Conservation (phyloP, 1,284 basidiomycete species). For the Heterobasidion irregulare region DNA sequence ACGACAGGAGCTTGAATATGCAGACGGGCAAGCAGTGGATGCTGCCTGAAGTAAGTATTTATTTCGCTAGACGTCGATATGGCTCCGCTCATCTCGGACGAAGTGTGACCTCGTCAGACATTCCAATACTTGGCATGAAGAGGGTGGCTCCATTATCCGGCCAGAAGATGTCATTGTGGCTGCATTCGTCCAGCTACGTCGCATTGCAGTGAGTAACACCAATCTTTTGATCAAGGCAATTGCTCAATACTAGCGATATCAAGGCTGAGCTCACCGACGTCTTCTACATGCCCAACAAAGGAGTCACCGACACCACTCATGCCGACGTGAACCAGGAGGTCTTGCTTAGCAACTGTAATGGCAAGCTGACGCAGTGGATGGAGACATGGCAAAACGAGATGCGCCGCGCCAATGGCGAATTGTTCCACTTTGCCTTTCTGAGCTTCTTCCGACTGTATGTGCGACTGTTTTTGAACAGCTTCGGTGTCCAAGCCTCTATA, state of each 20-base stretch:
- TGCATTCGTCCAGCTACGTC: conserved; percentile 65
- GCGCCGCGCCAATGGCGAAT: conserved; percentile 54
- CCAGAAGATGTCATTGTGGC: conserved; percentile 75
- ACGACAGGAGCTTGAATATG: conserved; percentile 75
- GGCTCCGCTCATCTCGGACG: conserved; percentile 6
- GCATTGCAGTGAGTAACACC: conserved; percentile 52
- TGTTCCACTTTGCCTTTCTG: conserved; percentile 67
- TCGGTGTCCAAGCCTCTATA: conserved; percentile 61
- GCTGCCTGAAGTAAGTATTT: conserved; percentile 51
- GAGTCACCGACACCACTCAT: conserved; percentile 31
- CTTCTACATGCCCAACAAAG: conserved; percentile 47
- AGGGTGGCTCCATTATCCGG: conserved; percentile 41
- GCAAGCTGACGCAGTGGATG: conserved; percentile 61
- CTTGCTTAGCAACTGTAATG: conserved; percentile 61
- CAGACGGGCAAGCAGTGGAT: conserved; percentile 80
- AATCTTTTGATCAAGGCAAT: background rate
- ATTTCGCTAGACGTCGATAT: background rate
- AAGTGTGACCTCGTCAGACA: conserved; percentile 62
- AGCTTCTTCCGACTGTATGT: conserved; percentile 70
- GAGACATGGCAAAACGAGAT: conserved; percentile 63
- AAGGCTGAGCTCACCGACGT: conserved; percentile 72
- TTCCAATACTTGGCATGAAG: conserved; percentile 61
- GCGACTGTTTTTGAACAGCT: conserved; percentile 72
- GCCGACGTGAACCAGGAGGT: conserved; percentile 63
- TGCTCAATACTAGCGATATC: background rate